phyloP scores from a whole-genome alignment of 2,329 filamentous ascomycete species.

The Ceratocystis colombiana region DNA sequence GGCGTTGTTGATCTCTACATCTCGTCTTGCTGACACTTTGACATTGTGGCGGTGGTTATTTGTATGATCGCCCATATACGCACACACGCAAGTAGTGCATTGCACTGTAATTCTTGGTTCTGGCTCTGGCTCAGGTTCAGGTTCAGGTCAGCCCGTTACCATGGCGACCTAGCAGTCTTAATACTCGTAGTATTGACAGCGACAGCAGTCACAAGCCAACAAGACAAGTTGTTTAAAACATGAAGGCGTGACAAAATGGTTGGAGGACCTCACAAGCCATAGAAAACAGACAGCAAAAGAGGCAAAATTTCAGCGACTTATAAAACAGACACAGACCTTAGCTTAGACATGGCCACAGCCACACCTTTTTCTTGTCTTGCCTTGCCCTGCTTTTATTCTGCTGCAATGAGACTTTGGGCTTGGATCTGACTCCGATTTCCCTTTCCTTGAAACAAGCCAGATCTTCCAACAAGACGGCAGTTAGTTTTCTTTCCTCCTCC shows the following conservation, averaged over 20 bases:
- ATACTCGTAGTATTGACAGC: background rate
- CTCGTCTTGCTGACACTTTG: background rate
- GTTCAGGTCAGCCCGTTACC: conserved; percentile 1
- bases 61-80: conserved; percentile 7
- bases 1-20: background rate
- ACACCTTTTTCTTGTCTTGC: background rate
- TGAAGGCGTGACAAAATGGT: background rate
- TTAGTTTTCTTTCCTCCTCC: conserved; percentile 7
- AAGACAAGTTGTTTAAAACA: background rate
- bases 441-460: conserved; percentile 1
- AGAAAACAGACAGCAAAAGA: background rate
- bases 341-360: background rate
- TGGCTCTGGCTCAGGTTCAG: background rate
- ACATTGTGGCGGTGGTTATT: background rate
- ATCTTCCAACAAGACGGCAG: conserved; percentile 4
- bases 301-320: background rate
- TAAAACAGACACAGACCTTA: background rate
- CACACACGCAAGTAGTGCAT: background rate
- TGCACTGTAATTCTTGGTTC: background rate
- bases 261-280: background rate
- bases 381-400: background rate
- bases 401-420: background rate
- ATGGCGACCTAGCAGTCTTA: background rate
- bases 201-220: background rate
- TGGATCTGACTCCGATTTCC: background rate